Percentiles rank a stretch among this genome's conserved stretches.
Evolutionary conservation across 2,329 filamentous ascomycete species (phyloP).

Genomic region (Colletotrichum viniferum): DNA sequence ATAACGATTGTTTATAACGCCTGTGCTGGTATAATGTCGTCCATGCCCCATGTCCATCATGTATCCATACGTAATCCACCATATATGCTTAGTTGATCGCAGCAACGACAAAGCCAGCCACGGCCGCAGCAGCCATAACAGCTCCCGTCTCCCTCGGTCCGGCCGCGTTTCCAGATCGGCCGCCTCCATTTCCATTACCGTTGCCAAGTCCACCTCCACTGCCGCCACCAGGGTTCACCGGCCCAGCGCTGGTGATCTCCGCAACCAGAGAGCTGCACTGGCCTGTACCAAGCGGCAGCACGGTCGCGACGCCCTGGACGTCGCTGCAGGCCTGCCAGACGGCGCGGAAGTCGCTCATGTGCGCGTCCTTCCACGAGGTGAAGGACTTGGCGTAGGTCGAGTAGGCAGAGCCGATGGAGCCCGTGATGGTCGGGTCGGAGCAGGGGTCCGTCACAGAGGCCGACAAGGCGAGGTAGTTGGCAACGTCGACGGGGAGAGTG

Average conservation of each 20-base stretch:
- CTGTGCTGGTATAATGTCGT: not conserved
- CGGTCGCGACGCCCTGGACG: constrained; percentile 24
- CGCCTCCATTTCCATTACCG: not conserved
- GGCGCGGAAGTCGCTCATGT: constrained; percentile 22
- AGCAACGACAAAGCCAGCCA: constrained; percentile 13
- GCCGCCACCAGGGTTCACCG: not conserved
- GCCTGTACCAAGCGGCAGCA: not conserved
- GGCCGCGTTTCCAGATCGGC: not conserved
- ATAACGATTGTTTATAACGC: not conserved
- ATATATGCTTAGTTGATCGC: not conserved
- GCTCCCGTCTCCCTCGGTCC: constrained; percentile 4
- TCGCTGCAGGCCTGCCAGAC: constrained; percentile 31
- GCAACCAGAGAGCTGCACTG: constrained; percentile 18
- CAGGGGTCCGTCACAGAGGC: constrained; percentile 26
- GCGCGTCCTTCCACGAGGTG: constrained; percentile 26
- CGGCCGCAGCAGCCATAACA: not conserved
- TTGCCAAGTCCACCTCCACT: not conserved
- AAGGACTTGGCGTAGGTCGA: constrained; percentile 25
- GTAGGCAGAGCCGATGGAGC: constrained; percentile 29
- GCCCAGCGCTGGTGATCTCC: constrained; percentile 10
- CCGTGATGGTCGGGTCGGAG: constrained; percentile 30
- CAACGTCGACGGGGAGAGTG: constrained; percentile 22
- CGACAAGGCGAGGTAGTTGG: constrained; percentile 25
- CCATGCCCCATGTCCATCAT: not conserved
- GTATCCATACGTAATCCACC: not conserved